phyloP scores from a whole-genome alignment of 2,329 filamentous ascomycete species.

The Botrytis porri region DNA sequence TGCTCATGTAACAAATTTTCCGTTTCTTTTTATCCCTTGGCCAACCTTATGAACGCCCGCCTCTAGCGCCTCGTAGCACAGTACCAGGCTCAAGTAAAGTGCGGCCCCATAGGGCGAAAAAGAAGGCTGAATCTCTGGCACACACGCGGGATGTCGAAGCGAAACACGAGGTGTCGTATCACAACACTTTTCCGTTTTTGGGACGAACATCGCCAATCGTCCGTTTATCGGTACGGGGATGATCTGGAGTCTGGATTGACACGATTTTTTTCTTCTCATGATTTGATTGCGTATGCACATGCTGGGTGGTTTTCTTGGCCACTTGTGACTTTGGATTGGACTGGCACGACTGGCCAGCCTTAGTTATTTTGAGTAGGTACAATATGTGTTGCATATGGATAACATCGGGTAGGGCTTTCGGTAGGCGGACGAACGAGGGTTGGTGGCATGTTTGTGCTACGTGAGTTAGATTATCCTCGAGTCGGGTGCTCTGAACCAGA shows the following conservation, averaged over 20 bases:
- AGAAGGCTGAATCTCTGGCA: conserved; percentile 20
- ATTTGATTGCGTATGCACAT: conserved; percentile 3
- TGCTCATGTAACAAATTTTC: conserved; percentile 5
- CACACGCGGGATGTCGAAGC: conserved; percentile 8
- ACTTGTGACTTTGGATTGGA: not conserved
- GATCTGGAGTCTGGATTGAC: not conserved
- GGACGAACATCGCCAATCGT: conserved; percentile 14
- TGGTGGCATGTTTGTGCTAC: not conserved
- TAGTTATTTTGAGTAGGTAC: conserved; percentile 1
- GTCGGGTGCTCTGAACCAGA: not conserved
- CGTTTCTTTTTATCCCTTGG: conserved; percentile 7
- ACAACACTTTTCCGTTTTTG: conserved; percentile 7
- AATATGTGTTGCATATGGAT: conserved; percentile 7
- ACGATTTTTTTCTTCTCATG: not conserved
- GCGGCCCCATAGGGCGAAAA: conserved; percentile 16
- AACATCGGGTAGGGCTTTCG: conserved; percentile 19
- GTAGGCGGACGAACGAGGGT: conserved; percentile 8
- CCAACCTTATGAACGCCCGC: conserved; percentile 7
- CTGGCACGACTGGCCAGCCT: conserved; percentile 13
- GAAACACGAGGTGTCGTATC: conserved; percentile 17
- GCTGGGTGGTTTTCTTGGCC: not conserved
- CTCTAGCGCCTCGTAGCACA: not conserved
- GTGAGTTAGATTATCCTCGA: not conserved
- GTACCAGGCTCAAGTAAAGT: not conserved
- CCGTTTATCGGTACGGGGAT: not conserved